These are phyloP conservation scores for Phytophthora rubi DNA, from an alignment of 352 stramenopile species.

Conservation along the genomic window DNA sequence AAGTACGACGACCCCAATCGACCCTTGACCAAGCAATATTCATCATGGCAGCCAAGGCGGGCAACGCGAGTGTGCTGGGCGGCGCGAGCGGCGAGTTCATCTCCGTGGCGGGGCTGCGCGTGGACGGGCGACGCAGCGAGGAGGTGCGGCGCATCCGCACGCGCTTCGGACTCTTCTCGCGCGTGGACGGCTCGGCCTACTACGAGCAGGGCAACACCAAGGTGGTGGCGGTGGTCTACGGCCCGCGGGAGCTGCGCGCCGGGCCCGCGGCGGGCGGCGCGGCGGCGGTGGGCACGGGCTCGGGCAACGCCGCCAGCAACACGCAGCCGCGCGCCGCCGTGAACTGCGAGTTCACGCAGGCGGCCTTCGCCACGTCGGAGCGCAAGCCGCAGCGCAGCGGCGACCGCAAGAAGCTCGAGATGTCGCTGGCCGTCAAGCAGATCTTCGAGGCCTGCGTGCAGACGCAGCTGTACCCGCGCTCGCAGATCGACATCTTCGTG, in stretches of 20 bases:
- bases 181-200: conserved; percentile 89
- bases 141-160: conserved; percentile 87
- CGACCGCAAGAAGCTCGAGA: conserved; percentile 90
- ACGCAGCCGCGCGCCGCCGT: conserved; percentile 74
- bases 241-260: conserved; percentile 78
- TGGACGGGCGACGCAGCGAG: conserved; percentile 83
- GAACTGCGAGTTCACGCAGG: conserved; percentile 89
- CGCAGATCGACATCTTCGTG: conserved; percentile 94
- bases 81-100: conserved; percentile 78
- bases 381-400: conserved; percentile 79
- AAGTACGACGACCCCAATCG: not conserved
- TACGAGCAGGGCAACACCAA: conserved; percentile 92
- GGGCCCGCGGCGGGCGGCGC: conserved; percentile 41
- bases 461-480: conserved; percentile 91
- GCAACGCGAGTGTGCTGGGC: conserved; percentile 61
- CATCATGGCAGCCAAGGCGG: conserved; percentile 66
- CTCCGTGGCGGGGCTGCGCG: conserved; percentile 81
- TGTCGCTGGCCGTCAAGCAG: conserved; percentile 90
- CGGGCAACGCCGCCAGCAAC: conserved; percentile 68
- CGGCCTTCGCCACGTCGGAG: conserved; percentile 88
- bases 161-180: conserved; percentile 85
- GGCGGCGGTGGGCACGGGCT: conserved; percentile 56
- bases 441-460: conserved; percentile 93
- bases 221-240: conserved; percentile 89
- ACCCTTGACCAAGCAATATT: conserved; percentile 26